These are phyloP conservation scores for Saccharum hybrid DNA, from an alignment of 202 grass and related monocot species.

Conservation along the genomic window DNA sequence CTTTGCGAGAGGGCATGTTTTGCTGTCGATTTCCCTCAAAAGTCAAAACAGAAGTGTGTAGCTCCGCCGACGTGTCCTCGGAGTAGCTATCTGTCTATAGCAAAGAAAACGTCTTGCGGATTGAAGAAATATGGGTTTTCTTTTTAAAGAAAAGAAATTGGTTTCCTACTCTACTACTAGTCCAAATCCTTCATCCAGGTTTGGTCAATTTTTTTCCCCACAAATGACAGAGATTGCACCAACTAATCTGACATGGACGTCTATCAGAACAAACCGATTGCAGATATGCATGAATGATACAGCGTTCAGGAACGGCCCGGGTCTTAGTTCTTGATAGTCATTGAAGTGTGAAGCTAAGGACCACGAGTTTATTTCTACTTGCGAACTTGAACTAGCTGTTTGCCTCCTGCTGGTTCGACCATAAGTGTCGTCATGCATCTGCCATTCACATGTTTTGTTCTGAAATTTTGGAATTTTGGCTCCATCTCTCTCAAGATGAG, in stretches of 20 bases:
- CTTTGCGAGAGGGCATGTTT: too few species aligned
- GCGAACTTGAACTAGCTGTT: too few species aligned
- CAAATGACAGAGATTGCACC: not conserved
- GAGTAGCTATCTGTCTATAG: not conserved
- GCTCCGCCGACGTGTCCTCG: not conserved
- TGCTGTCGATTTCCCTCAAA: too few species aligned
- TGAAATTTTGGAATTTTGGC: not conserved
- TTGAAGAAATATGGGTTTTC: not conserved
- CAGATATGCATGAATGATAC: not conserved
- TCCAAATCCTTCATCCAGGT: not conserved
- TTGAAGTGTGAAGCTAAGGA: not conserved
- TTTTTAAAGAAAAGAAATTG: not conserved
- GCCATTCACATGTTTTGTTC: not conserved
- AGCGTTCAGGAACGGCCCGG: not conserved
- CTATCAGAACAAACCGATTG: not conserved
- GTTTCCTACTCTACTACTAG: not conserved
- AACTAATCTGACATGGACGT: slow-evolving; percentile 11
- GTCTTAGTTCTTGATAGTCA: slow-evolving; percentile 4
- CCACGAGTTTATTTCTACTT: not conserved
- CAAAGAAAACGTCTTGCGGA: not conserved
- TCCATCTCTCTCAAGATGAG: not conserved
- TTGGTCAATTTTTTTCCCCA: too few species aligned
- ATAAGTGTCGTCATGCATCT: not conserved
- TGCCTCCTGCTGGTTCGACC: too few species aligned
- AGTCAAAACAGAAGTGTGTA: not conserved